Conservation (phyloP, 1,139 yeast species). For the Magnusiomyces tetraspermus region DNA sequence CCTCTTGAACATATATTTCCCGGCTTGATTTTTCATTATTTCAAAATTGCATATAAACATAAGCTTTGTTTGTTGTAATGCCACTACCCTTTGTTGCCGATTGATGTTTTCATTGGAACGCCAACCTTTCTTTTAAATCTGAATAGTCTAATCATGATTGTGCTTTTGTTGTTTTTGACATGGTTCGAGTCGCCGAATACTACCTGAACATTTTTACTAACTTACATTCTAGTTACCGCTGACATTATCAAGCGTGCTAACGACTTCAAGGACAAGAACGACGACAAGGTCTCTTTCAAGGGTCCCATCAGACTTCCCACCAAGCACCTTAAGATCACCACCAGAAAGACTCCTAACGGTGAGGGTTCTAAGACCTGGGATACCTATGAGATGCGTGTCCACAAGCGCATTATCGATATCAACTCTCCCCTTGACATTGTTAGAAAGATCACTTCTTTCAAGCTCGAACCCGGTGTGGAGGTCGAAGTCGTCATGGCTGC, state of each 20-base stretch:
- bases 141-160: too few species aligned
- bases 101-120: too few species aligned
- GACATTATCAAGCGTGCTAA: conserved; percentile 86
- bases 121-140: too few species aligned
- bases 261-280: conserved; percentile 47
- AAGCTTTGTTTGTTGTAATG: too few species aligned
- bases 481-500: conserved; percentile 37
- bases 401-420: conserved; percentile 98
- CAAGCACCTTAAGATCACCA: conserved; percentile 94
- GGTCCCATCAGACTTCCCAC: conserved; percentile 99
- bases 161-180: not conserved
- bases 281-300: conserved; percentile 34
- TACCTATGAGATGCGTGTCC: conserved; percentile 98
- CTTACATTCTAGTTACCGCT: conserved; percentile 46
- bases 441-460: conserved; percentile 91
- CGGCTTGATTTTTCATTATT: too few species aligned
- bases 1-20: too few species aligned
- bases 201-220: conserved; percentile 6
- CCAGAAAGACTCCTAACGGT: conserved; percentile 99
- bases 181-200: too few species aligned
- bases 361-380: conserved; percentile 99
- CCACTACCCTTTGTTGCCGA: too few species aligned
- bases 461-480: conserved; percentile 48
- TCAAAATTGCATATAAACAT: too few species aligned
- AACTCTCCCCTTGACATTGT: conserved; percentile 93